Conservation (phyloP, 2,329 filamentous ascomycete species). For the Lasiodiplodia hormozganensis region DNA sequence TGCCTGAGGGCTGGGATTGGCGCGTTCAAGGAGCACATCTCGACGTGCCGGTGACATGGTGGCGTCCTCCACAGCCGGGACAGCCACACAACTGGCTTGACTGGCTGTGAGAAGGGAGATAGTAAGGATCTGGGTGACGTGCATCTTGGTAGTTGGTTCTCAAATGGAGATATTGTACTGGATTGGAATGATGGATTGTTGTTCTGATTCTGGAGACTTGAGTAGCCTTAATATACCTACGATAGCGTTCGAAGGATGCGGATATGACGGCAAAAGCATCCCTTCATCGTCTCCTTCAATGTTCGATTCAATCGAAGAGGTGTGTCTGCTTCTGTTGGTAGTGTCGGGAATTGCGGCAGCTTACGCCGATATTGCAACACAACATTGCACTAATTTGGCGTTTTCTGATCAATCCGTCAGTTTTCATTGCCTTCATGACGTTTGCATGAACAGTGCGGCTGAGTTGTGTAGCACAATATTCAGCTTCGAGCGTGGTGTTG, state of each 20-base stretch:
- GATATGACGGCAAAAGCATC: too few species aligned
- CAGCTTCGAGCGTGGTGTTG: too few species aligned
- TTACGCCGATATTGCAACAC: too few species aligned
- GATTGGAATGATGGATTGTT: background rate
- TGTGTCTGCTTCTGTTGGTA: background rate
- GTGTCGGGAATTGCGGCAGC: background rate
- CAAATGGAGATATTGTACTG: background rate
- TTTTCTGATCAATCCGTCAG: too few species aligned
- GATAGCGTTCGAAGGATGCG: too few species aligned
- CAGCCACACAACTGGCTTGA: background rate
- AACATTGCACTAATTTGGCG: too few species aligned
- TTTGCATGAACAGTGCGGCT: too few species aligned
- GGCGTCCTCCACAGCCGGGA: background rate
- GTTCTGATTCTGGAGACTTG: background rate
- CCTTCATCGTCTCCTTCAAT: background rate
- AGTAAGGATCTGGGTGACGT: background rate
- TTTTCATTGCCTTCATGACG: too few species aligned
- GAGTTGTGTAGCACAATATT: too few species aligned
- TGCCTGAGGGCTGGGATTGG: too few species aligned
- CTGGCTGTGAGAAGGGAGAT: background rate
- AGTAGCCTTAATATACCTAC: background rate
- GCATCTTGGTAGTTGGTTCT: background rate
- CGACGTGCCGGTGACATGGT: background rate
- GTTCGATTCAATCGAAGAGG: background rate
- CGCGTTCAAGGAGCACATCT: background rate